Evolutionary conservation across 768 basidiomycete species (phyloP).

Genomic region (Pleurotus ostreatus): DNA sequence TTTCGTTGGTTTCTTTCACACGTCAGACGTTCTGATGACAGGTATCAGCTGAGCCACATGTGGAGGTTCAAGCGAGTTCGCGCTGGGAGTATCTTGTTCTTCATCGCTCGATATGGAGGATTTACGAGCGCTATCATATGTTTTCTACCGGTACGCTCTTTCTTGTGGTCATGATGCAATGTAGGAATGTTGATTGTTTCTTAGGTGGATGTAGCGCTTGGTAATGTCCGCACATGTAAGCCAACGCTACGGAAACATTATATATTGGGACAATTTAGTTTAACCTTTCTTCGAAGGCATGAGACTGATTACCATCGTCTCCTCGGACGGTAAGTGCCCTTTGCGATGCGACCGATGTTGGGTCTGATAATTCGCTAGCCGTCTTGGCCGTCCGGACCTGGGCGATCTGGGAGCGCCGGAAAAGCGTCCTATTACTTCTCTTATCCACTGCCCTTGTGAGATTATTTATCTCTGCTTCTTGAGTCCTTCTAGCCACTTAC

Average conservation of each 20-base stretch:
- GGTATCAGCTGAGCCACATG: not conserved
- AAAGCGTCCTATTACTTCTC: not conserved
- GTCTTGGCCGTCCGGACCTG: constrained; percentile 4
- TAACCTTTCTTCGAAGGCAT: not conserved
- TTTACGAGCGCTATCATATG: constrained; percentile 2
- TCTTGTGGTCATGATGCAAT: not conserved
- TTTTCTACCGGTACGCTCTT: not conserved
- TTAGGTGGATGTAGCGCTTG: not conserved
- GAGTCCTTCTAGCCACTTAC: too few relatives aligned
- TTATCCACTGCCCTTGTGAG: not conserved
- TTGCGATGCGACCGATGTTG: too few relatives aligned
- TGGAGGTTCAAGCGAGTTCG: not conserved
- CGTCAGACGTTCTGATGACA: not conserved
- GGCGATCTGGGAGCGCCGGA: constrained; percentile 6
- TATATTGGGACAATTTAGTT: too few relatives aligned
- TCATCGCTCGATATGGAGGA: constrained; percentile 5
- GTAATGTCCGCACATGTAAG: constrained; percentile 2
- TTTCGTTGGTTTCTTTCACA: not conserved
- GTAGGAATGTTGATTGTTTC: not conserved
- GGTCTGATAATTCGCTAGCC: not conserved
- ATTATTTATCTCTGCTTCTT: too few relatives aligned
- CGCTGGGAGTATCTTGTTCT: constrained; percentile 1
- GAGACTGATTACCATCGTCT: not conserved
- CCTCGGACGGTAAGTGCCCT: not conserved
- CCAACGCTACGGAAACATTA: too few relatives aligned